Percentiles rank a stretch among this genome's conserved stretches.
Conservation (phyloP, 208 protist species). For the Acanthamoeba triangularis region DNA sequence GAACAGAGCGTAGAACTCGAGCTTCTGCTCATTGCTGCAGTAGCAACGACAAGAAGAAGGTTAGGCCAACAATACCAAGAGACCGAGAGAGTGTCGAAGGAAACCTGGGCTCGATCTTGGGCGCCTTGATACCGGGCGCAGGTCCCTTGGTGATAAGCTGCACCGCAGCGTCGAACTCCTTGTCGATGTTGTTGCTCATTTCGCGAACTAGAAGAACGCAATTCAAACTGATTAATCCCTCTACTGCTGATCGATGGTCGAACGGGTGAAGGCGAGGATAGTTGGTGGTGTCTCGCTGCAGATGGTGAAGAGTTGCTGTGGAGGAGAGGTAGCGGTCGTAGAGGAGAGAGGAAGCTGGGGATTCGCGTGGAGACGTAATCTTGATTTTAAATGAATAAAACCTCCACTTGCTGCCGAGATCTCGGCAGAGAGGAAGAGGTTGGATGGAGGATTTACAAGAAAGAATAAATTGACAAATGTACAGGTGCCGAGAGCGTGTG, state of each 20-base stretch:
- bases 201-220: slow-evolving; percentile 37
- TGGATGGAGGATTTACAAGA: background rate
- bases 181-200: slow-evolving; percentile 54
- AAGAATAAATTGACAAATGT: too few relatives aligned
- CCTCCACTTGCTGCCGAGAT: background rate
- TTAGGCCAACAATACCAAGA: background rate
- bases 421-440: background rate
- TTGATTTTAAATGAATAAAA: slow-evolving; percentile 3
- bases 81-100: background rate
- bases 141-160: slow-evolving; percentile 67
- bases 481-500: too few relatives aligned
- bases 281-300: slow-evolving; percentile 11
- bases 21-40: slow-evolving; percentile 92
- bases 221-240: slow-evolving; percentile 69
- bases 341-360: background rate
- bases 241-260: slow-evolving; percentile 27
- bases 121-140: slow-evolving; percentile 48
- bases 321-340: slow-evolving; percentile 52
- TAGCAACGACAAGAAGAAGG: background rate
- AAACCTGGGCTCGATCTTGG: slow-evolving; percentile 34
- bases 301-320: background rate
- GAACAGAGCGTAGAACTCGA: slow-evolving; percentile 97
- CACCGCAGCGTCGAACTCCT: slow-evolving; percentile 71
- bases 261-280: background rate
- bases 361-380: slow-evolving; percentile 5